These are phyloP conservation scores for Monascus ruber DNA, from an alignment of 2,329 filamentous ascomycete species.

Conservation along the genomic window DNA sequence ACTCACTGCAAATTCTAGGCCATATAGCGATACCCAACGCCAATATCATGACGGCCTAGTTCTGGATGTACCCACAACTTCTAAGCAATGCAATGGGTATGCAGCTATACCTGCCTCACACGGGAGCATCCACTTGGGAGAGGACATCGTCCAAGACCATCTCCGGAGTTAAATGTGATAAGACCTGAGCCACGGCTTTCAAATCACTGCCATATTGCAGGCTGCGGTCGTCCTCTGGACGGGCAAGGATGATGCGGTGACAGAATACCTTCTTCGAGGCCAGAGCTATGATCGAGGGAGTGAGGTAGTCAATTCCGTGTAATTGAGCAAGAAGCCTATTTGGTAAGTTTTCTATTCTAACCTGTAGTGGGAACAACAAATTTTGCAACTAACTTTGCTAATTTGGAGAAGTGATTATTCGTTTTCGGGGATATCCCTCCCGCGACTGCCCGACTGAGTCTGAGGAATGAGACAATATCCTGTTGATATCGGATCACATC, in stretches of 20 bases:
- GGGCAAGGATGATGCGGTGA: slow-evolving; percentile 65
- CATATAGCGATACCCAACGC: too few species aligned
- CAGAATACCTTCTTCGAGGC: slow-evolving; percentile 79
- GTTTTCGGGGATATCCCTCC: slow-evolving; percentile 67
- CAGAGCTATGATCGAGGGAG: slow-evolving; percentile 70
- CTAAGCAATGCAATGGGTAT: too few species aligned
- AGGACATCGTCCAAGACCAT: slow-evolving; percentile 49
- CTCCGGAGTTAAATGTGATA: slow-evolving; percentile 49
- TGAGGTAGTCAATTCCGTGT: slow-evolving; percentile 68
- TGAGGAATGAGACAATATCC: slow-evolving; percentile 77
- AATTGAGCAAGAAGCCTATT: slow-evolving; percentile 55
- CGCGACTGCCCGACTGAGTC: slow-evolving; percentile 73
- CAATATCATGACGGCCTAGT: too few species aligned
- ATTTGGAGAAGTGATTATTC: slow-evolving; percentile 62
- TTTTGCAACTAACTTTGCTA: slow-evolving; percentile 43
- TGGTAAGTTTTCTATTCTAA: background rate
- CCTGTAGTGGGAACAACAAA: background rate
- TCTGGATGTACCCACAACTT: too few species aligned
- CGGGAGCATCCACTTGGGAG: slow-evolving; percentile 44
- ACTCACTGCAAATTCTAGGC: too few species aligned
- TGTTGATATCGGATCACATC: slow-evolving; percentile 76
- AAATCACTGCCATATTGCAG: slow-evolving; percentile 85
- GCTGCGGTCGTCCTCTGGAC: slow-evolving; percentile 65
- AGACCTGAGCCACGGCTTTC: slow-evolving; percentile 53
- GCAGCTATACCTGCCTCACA: slow-evolving; percentile 22